Evolutionary conservation across 169 alveolate genomes (phyloP).

Genomic region (Neospora caninum): DNA sequence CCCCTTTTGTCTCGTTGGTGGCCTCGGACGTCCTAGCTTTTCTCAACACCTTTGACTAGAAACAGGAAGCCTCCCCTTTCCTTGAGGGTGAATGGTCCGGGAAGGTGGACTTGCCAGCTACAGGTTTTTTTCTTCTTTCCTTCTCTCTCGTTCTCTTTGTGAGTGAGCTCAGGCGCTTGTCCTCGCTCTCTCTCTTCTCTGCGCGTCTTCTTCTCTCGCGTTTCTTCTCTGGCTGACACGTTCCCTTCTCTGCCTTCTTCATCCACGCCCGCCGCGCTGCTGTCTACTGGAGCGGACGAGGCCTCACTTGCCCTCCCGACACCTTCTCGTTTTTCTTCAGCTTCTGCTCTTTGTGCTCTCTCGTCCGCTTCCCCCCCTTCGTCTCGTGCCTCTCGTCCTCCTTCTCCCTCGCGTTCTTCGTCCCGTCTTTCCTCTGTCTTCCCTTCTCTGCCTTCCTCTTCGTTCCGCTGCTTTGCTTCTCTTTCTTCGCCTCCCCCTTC

Average conservation of each 20-base stretch:
- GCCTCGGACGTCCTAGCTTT: neutral
- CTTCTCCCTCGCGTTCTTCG: neutral
- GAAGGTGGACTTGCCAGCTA: neutral
- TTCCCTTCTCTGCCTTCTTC: no score
- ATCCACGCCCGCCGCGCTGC: no score
- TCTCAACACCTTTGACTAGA: neutral
- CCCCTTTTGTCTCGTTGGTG: no score
- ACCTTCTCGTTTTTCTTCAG: neutral
- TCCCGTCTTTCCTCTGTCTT: neutral
- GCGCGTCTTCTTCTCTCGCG: no score
- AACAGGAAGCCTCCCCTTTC: neutral
- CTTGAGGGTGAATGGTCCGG: neutral
- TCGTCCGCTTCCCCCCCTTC: neutral
- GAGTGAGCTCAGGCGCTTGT: neutral
- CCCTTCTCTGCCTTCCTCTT: neutral
- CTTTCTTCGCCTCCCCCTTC: neutral
- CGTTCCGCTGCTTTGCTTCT: no score
- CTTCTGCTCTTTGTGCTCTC: neutral
- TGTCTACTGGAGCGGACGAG: no score
- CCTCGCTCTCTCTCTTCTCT: neutral
- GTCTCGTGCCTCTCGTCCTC: neutral
- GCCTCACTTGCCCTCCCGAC: no score
- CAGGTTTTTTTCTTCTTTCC: neutral
- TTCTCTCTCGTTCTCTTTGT: neutral
- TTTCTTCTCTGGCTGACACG: no score